phyloP scores from a whole-genome alignment of 2,329 filamentous ascomycete genomes.

The Cordyceps fumosorosea region DNA sequence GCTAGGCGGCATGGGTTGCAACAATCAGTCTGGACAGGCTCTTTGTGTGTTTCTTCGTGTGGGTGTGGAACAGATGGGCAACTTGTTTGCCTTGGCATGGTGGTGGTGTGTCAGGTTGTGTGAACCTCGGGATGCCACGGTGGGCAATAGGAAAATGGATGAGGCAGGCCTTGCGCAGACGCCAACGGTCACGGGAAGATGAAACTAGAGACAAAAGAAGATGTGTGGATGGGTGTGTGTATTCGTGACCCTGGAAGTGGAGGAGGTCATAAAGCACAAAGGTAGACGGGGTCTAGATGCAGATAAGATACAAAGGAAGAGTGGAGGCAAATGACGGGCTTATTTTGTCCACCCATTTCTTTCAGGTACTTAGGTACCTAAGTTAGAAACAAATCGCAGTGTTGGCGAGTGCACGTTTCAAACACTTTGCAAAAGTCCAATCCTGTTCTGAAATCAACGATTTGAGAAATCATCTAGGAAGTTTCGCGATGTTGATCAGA shows the following conservation, averaged over 20 bases:
- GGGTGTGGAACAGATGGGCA: neutral
- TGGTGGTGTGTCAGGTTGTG: neutral
- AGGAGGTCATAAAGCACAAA: neutral
- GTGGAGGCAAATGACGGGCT: neutral
- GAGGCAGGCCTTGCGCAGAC: neutral
- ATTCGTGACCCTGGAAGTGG: neutral
- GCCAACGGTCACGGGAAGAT: conserved; percentile 2
- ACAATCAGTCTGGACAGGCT: neutral
- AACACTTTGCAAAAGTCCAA: no score
- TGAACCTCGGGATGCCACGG: no score
- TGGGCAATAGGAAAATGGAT: no score
- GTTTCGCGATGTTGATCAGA: neutral
- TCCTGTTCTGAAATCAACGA: no score
- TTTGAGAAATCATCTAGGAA: no score
- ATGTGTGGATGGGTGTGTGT: neutral
- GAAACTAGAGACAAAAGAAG: neutral
- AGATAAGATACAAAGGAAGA: neutral
- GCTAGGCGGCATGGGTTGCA: no score
- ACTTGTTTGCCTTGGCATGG: neutral
- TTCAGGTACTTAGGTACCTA: neutral
- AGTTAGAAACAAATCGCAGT: no score
- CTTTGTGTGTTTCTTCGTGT: neutral
- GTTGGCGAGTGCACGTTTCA: no score
- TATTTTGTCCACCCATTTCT: conserved; percentile 1
- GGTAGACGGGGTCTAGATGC: neutral